These are phyloP conservation scores for Salvia sclarea DNA, from an alignment of 305 asterid genomes.

Conservation along the genomic window DNA sequence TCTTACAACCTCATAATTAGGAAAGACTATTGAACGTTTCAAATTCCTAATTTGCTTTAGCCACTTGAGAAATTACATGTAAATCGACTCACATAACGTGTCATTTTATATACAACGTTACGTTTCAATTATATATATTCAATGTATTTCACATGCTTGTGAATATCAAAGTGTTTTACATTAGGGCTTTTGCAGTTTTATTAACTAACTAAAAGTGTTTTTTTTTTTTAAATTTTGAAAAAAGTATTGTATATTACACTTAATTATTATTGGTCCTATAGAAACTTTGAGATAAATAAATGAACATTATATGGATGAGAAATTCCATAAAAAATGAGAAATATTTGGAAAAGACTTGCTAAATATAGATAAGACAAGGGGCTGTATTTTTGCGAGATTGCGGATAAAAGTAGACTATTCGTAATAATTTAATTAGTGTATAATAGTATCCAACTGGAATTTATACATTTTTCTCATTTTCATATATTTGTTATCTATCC, in stretches of 20 bases:
- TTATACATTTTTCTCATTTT: neutral
- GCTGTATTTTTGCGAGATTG: slow-evolving; percentile 41
- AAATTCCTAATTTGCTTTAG: slow-evolving; percentile 6
- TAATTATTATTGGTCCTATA: neutral
- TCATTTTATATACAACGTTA: neutral
- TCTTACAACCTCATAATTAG: slow-evolving; percentile 29
- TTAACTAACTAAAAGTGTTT: neutral
- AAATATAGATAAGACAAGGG: slow-evolving; percentile 43
- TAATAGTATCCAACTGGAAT: slow-evolving; percentile 28
- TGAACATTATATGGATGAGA: slow-evolving; percentile 13
- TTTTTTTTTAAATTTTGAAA: too few relatives aligned
- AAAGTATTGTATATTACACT: neutral
- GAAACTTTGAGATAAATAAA: neutral
- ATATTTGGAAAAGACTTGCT: slow-evolving; percentile 28
- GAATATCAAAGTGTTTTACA: neutral
- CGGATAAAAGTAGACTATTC: slow-evolving; percentile 43
- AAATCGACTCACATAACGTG: neutral
- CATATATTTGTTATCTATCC: neutral
- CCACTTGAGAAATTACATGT: neutral
- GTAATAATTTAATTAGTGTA: neutral
- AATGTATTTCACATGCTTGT: neutral
- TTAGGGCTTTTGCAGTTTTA: neutral
- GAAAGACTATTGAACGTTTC: slow-evolving; percentile 10
- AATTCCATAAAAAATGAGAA: slow-evolving; percentile 28
- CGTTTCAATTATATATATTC: too few relatives aligned